Percentiles rank a stretch among this genome's conserved stretches.
Conservation (phyloP, 306 rosid species). For the Crotalaria pallida region DNA sequence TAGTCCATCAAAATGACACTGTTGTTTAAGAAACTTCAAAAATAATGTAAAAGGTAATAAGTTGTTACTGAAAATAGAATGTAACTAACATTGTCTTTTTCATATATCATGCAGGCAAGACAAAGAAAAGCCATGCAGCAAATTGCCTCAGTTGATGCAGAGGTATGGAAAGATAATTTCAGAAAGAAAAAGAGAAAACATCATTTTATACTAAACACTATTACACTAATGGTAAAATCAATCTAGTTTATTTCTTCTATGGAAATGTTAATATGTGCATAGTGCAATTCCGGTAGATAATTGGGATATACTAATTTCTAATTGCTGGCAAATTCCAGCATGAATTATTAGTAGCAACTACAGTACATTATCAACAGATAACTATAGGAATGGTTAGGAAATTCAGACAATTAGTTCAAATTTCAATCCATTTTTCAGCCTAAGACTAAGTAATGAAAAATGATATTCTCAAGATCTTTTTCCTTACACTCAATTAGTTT, state of each 20-base stretch:
- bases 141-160: slow-evolving; percentile 43
- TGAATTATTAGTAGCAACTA: background rate
- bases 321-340: slow-evolving; percentile 1
- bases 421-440: background rate
- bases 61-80: background rate
- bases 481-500: too few relatives aligned
- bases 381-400: background rate
- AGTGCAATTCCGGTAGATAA: slow-evolving; percentile 6
- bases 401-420: background rate
- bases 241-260: background rate
- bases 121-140: slow-evolving; percentile 44
- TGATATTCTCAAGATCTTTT: too few relatives aligned
- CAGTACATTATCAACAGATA: too few relatives aligned
- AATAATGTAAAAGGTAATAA: background rate
- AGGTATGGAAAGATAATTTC: background rate
- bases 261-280: background rate
- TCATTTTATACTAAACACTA: background rate
- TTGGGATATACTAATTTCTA: slow-evolving; percentile 6
- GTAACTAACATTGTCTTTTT: background rate
- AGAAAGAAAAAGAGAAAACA: background rate
- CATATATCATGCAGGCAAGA: slow-evolving; percentile 58
- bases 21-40: background rate
- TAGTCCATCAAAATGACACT: background rate
- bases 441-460: too few relatives aligned
- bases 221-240: background rate